phyloP scores from a whole-genome alignment of 345 rosid species.

The Alliaria petiolata region DNA sequence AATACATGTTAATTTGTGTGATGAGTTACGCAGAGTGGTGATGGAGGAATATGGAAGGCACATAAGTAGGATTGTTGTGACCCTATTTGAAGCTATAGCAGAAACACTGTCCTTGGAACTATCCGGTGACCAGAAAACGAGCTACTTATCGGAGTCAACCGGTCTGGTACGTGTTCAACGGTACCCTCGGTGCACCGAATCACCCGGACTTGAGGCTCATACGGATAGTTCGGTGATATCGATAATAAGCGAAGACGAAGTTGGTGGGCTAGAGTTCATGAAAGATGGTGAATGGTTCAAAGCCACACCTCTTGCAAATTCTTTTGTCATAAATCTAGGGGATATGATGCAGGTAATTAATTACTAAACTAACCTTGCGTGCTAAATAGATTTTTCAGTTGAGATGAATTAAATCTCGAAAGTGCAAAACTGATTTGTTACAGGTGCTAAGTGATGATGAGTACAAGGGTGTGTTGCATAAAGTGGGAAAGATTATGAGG shows the following conservation, averaged over 20 bases:
- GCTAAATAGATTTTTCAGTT: no score
- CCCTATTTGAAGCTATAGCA: constrained; percentile 41
- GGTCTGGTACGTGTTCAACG: constrained; percentile 53
- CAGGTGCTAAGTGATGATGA: no score
- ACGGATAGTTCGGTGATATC: constrained; percentile 71
- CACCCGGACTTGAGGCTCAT: constrained; percentile 49
- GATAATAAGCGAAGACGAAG: constrained; percentile 47
- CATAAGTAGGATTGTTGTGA: constrained; percentile 37
- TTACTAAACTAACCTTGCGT: no score
- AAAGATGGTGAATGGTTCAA: constrained; percentile 49
- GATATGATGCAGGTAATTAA: no score
- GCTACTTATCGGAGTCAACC: constrained; percentile 41
- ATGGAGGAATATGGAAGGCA: constrained; percentile 63
- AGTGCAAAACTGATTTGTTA: no score
- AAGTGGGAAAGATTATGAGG: no score
- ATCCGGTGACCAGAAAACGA: background rate
- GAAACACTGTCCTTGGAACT: constrained; percentile 38
- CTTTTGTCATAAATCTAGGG: no score
- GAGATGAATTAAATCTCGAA: no score
- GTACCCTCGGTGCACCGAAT: constrained; percentile 37
- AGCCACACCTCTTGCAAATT: no score
- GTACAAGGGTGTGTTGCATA: no score
- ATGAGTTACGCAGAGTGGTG: constrained; percentile 28
- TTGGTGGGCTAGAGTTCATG: constrained; percentile 54
- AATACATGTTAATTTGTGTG: no score